phyloP scores from a whole-genome alignment of 768 basidiomycete species.

The Boletus bicolor region DNA sequence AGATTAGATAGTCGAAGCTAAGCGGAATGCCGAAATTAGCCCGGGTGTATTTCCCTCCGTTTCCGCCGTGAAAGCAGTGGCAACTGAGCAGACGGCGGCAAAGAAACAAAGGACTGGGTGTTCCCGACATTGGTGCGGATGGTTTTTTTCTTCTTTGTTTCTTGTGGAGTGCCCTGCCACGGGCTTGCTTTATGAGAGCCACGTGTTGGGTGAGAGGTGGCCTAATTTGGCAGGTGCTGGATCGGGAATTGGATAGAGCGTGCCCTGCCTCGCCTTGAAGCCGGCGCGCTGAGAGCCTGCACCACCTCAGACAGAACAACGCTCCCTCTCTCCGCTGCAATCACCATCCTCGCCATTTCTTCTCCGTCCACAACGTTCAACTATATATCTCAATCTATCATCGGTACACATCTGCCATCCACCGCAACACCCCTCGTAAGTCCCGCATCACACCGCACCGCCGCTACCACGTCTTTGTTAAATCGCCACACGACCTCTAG shows the following conservation, averaged over 20 bases:
- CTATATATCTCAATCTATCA: conserved; percentile 1
- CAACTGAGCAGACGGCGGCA: background rate
- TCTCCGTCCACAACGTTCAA: background rate
- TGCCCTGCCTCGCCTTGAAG: conserved; percentile 34
- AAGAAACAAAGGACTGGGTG: conserved; percentile 1
- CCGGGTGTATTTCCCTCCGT: background rate
- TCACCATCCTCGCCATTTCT: conserved; percentile 1
- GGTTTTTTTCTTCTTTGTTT: background rate
- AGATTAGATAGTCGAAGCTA: conserved; percentile 28
- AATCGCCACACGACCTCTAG: conserved; percentile 14
- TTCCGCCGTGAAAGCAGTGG: background rate
- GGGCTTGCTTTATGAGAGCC: conserved; percentile 16
- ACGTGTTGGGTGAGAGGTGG: conserved; percentile 29
- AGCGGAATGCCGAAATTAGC: conserved; percentile 12
- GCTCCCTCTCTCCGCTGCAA: conserved; percentile 13
- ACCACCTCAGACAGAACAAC: conserved; percentile 19
- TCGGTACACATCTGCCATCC: background rate
- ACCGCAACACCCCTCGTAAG: conserved; percentile 1
- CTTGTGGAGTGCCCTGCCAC: background rate
- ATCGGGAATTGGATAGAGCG: conserved; percentile 31
- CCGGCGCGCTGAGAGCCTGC: conserved; percentile 27
- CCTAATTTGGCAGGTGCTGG: conserved; percentile 20
- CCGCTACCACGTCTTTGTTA: conserved; percentile 2
- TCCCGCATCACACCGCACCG: background rate
- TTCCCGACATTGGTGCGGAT: background rate